Evolutionary conservation across 495 filamentous ascomycete genomes (phyloP).

Genomic region (Clohesyomyces aquaticus): DNA sequence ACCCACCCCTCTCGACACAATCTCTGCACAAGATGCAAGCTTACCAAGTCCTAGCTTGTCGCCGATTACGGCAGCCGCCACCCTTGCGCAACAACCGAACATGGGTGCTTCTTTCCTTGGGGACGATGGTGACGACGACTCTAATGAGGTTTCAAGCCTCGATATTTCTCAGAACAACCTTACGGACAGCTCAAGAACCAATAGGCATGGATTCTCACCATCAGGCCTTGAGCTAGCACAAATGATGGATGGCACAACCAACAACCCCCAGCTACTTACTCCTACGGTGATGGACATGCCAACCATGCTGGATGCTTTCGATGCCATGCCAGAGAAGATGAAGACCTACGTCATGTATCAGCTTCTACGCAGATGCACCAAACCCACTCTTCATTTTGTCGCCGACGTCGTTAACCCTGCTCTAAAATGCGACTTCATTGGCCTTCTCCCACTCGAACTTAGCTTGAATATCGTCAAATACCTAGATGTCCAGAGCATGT

Average conservation of each 20-base stretch:
- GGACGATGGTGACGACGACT: slow-evolving; percentile 40
- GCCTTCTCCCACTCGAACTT: slow-evolving; percentile 80
- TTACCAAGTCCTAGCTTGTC: slow-evolving; percentile 94
- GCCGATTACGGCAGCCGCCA: slow-evolving; percentile 82
- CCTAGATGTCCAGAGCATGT: slow-evolving; percentile 84
- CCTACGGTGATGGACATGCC: slow-evolving; percentile 73
- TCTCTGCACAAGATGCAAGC: slow-evolving; percentile 80
- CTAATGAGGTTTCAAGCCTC: slow-evolving; percentile 39
- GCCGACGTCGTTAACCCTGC: slow-evolving; percentile 93
- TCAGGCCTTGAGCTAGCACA: slow-evolving; percentile 19
- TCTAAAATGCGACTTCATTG: slow-evolving; percentile 91
- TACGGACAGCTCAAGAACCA: not conserved
- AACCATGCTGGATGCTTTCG: slow-evolving; percentile 85
- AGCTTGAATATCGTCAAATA: slow-evolving; percentile 85
- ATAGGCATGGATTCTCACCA: slow-evolving; percentile 5
- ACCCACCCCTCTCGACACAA: slow-evolving; percentile 58
- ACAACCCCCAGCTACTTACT: slow-evolving; percentile 43
- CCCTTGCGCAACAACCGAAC: slow-evolving; percentile 46
- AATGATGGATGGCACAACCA: slow-evolving; percentile 3
- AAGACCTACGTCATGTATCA: slow-evolving; percentile 97
- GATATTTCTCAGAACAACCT: slow-evolving; percentile 33
- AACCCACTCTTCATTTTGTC: slow-evolving; percentile 88
- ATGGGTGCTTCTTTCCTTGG: slow-evolving; percentile 1
- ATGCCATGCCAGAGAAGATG: slow-evolving; percentile 82
- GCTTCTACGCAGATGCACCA: slow-evolving; percentile 82